These are phyloP conservation scores for Monilinia laxa DNA, from an alignment of 2,329 filamentous ascomycete genomes.

Conservation along the genomic window DNA sequence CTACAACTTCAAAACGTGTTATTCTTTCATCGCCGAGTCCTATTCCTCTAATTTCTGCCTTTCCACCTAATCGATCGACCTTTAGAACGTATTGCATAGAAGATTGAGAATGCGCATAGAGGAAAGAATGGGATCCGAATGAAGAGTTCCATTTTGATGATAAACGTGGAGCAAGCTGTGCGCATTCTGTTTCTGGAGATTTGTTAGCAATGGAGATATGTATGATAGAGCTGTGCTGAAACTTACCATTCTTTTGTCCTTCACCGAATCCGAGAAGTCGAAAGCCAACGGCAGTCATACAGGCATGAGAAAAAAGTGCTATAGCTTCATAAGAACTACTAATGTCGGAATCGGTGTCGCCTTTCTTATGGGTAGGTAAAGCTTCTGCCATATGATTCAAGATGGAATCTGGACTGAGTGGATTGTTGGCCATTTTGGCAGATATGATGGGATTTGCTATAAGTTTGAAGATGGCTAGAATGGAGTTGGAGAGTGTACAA, in stretches of 20 bases:
- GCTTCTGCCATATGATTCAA: conserved; percentile 59
- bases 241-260: conserved; percentile 68
- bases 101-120: conserved; percentile 83
- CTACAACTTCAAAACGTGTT: conserved; percentile 70
- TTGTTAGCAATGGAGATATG: conserved; percentile 21
- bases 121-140: conserved; percentile 71
- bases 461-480: background rate
- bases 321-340: conserved; percentile 77
- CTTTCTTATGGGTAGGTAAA: conserved; percentile 53
- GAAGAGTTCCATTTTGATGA: conserved; percentile 78
- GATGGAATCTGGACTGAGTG: conserved; percentile 48
- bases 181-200: conserved; percentile 54
- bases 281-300: conserved; percentile 78
- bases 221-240: background rate
- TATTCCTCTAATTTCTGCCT: conserved; percentile 79
- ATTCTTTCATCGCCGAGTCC: conserved; percentile 80
- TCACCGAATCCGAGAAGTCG: conserved; percentile 80
- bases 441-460: background rate
- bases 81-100: conserved; percentile 82
- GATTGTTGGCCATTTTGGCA: conserved; percentile 39
- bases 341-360: conserved; percentile 59
- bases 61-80: conserved; percentile 76
- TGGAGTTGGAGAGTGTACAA: background rate
- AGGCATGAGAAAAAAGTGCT: conserved; percentile 80
- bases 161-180: conserved; percentile 60